Evolutionary conservation across 176 grass and related monocot genomes (phyloP).

Genomic region (Aegilops tauschii): DNA sequence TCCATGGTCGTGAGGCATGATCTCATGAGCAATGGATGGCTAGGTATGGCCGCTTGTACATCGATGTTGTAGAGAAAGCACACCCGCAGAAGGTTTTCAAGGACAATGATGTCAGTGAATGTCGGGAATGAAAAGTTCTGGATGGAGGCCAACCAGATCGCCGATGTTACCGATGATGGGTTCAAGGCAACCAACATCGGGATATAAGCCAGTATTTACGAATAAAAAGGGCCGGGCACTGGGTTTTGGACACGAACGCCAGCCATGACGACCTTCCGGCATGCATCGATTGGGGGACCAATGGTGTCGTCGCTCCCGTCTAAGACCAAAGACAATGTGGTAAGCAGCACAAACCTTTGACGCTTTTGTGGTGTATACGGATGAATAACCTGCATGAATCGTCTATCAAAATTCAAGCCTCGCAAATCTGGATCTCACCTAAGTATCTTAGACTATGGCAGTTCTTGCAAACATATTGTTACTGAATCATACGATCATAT

Average conservation of each 20-base stretch:
- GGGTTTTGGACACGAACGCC: slow-evolving; percentile 5
- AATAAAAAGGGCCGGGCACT: background rate
- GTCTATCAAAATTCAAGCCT: background rate
- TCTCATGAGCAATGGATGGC: slow-evolving; percentile 17
- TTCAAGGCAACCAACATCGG: background rate
- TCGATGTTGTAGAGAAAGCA: background rate
- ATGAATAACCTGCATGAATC: background rate
- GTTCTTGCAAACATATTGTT: no score
- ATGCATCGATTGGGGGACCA: background rate
- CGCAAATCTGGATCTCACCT: background rate
- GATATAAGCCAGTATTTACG: background rate
- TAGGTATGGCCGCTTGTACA: background rate
- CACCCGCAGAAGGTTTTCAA: background rate
- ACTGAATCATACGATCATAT: no score
- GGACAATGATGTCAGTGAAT: background rate
- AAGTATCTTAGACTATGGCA: no score
- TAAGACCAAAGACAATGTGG: background rate
- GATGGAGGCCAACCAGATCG: slow-evolving; percentile 13
- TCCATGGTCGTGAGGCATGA: slow-evolving; percentile 14
- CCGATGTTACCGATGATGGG: background rate
- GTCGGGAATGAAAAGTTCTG: slow-evolving; percentile 3
- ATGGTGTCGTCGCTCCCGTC: background rate
- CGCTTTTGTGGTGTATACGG: background rate
- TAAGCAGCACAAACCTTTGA: background rate
- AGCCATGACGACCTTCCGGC: background rate